Evolutionary conservation across 2,329 filamentous ascomycete species (phyloP).

Genomic region (Monilinia aucupariae): DNA sequence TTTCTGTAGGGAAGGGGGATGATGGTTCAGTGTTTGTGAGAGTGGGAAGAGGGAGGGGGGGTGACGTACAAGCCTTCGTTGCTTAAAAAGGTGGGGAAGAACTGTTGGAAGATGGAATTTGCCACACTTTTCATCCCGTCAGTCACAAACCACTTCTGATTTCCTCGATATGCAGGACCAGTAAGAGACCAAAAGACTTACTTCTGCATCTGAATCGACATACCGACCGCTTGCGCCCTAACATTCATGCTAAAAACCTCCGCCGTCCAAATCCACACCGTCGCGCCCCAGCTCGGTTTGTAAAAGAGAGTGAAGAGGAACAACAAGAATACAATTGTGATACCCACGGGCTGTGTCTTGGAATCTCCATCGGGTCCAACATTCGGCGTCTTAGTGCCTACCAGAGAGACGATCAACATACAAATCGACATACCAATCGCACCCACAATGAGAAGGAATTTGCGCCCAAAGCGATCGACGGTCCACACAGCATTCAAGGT

Average conservation of each 20-base stretch:
- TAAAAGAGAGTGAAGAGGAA: conserved; percentile 64
- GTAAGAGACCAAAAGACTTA: not conserved
- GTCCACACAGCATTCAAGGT: conserved; percentile 69
- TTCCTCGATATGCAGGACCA: too few relatives aligned
- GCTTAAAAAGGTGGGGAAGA: conserved; percentile 13
- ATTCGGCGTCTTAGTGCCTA: conserved; percentile 52
- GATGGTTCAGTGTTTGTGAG: not conserved
- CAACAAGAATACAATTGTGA: conserved; percentile 60
- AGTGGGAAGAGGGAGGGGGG: not conserved
- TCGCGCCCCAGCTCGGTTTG: conserved; percentile 65
- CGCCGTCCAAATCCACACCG: conserved; percentile 65
- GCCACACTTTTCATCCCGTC: not conserved
- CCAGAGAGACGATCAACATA: conserved; percentile 59
- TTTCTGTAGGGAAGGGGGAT: not conserved
- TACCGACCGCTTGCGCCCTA: conserved; percentile 62
- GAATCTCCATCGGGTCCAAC: conserved; percentile 31
- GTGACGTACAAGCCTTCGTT: conserved; percentile 10
- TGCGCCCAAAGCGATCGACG: conserved; percentile 64
- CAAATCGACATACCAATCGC: conserved; percentile 62
- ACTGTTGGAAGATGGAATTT: conserved; percentile 14
- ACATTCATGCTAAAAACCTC: conserved; percentile 67
- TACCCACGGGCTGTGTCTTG: conserved; percentile 45
- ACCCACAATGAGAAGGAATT: conserved; percentile 63
- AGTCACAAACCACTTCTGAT: not conserved
- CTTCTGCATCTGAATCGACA: conserved; percentile 39